These are phyloP conservation scores for Sporothrix pseudoabietina DNA, from an alignment of 2,329 filamentous ascomycete species.

Conservation along the genomic window DNA sequence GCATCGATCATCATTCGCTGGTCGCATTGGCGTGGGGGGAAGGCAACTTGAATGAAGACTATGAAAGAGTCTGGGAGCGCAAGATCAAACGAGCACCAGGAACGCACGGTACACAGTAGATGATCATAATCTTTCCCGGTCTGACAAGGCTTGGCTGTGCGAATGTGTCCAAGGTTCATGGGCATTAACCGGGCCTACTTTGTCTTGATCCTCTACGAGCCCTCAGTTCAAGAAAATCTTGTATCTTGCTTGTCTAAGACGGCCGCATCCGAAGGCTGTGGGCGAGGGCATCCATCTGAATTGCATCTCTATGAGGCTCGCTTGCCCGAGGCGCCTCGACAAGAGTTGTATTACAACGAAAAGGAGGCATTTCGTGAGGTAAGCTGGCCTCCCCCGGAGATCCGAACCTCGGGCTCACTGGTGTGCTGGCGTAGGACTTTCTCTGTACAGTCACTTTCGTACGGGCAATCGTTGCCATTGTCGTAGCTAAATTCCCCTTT, in stretches of 20 bases:
- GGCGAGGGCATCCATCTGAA: neutral
- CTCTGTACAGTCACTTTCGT: neutral
- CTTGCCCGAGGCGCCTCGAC: neutral
- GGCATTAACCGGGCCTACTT: slow-evolving; percentile 5
- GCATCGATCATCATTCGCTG: neutral
- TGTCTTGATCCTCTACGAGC: neutral
- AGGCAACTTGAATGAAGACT: neutral
- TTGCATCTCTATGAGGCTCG: neutral
- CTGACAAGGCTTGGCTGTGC: neutral
- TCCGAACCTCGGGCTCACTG: slow-evolving; percentile 10
- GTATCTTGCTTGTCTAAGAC: slow-evolving; percentile 1
- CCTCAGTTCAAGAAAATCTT: neutral
- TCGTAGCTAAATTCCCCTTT: slow-evolving; percentile 8
- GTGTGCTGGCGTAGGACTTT: slow-evolving; percentile 17
- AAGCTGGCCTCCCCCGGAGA: slow-evolving; percentile 2
- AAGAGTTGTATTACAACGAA: neutral
- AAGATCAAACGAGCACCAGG: neutral
- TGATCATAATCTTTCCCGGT: neutral
- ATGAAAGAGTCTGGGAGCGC: neutral
- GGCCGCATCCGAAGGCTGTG: neutral
- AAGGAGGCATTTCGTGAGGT: slow-evolving; percentile 1
- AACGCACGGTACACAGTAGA: neutral
- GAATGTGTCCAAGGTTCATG: neutral
- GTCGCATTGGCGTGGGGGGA: neutral
- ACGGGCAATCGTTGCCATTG: neutral